phyloP scores from a whole-genome alignment of 2,329 filamentous ascomycete genomes.

The Coniella lustricola region DNA sequence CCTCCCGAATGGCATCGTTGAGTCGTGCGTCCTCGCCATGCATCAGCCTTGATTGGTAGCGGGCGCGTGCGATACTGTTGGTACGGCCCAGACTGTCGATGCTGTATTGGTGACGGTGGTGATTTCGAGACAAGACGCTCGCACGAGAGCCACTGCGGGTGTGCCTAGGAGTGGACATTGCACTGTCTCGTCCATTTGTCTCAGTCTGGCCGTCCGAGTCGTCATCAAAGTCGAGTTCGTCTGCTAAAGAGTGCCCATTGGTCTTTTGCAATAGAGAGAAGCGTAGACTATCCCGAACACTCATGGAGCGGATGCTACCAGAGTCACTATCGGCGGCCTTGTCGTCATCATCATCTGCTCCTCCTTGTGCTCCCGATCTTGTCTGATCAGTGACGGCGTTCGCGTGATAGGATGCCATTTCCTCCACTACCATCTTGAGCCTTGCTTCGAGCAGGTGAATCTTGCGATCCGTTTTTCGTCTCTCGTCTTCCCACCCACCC shows the following conservation, averaged over 20 bases:
- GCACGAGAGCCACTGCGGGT: constrained; percentile 51
- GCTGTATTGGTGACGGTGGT: constrained; percentile 48
- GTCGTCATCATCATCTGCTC: constrained; percentile 47
- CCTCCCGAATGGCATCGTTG: constrained; percentile 43
- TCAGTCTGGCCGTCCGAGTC: constrained; percentile 68
- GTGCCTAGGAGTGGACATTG: constrained; percentile 45
- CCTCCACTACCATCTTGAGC: constrained; percentile 75
- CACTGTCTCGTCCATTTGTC: constrained; percentile 60
- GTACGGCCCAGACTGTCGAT: constrained; percentile 50
- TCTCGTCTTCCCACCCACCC: constrained; percentile 77
- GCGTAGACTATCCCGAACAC: constrained; percentile 64
- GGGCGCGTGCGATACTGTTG: constrained; percentile 47
- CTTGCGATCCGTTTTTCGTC: constrained; percentile 72
- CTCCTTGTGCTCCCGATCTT: no score
- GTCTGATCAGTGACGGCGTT: constrained; percentile 33
- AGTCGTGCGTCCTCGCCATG: constrained; percentile 40
- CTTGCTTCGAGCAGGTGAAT: constrained; percentile 86
- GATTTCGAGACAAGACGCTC: constrained; percentile 42
- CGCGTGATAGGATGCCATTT: constrained; percentile 65
- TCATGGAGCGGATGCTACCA: constrained; percentile 67
- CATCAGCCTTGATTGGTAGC: constrained; percentile 37
- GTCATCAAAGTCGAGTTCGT: constrained; percentile 82
- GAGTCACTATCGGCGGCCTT: constrained; percentile 60
- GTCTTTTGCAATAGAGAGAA: constrained; percentile 63
- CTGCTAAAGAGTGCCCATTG: constrained; percentile 72